phyloP scores from a whole-genome alignment of 257 asterid species.

The Solanum ahanhuiri region DNA sequence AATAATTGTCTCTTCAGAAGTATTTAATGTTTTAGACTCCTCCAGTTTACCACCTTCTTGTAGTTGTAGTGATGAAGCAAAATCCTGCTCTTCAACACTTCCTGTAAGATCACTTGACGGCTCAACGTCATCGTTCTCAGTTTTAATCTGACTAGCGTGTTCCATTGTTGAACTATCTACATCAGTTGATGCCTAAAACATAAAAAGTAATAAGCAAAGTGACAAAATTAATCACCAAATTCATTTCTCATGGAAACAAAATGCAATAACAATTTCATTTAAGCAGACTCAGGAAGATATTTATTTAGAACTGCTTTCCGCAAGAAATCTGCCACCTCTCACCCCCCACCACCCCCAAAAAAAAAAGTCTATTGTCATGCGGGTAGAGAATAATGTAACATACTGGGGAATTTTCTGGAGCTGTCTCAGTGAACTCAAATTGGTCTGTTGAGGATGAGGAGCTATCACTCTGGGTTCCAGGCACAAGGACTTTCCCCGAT shows the following conservation, averaged over 20 bases:
- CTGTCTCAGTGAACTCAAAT: conserved; percentile 28
- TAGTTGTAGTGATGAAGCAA: conserved; percentile 11
- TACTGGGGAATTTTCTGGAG: conserved; percentile 45
- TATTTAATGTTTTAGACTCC: conserved; percentile 19
- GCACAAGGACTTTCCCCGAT: conserved; percentile 74
- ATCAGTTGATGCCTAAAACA: conserved; percentile 42
- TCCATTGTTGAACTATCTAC: conserved; percentile 29
- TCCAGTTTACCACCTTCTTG: conserved; percentile 23
- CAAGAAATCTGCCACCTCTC: neutral
- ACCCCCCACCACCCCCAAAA: too few species aligned
- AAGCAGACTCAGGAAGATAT: neutral
- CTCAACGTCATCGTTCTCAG: conserved; percentile 10
- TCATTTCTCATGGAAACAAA: neutral
- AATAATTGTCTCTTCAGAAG: conserved; percentile 23
- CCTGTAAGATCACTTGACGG: conserved; percentile 1
- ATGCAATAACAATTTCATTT: neutral
- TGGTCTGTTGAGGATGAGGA: conserved; percentile 26
- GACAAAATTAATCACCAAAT: neutral
- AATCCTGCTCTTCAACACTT: conserved; percentile 16
- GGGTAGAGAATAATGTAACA: conserved; percentile 6
- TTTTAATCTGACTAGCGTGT: conserved; percentile 17
- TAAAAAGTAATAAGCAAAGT: neutral
- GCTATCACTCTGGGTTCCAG: conserved; percentile 50
- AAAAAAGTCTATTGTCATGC: neutral
- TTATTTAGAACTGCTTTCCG: neutral